phyloP scores from a whole-genome alignment of 2,329 filamentous ascomycete species.

The Diaporthe destruens region DNA sequence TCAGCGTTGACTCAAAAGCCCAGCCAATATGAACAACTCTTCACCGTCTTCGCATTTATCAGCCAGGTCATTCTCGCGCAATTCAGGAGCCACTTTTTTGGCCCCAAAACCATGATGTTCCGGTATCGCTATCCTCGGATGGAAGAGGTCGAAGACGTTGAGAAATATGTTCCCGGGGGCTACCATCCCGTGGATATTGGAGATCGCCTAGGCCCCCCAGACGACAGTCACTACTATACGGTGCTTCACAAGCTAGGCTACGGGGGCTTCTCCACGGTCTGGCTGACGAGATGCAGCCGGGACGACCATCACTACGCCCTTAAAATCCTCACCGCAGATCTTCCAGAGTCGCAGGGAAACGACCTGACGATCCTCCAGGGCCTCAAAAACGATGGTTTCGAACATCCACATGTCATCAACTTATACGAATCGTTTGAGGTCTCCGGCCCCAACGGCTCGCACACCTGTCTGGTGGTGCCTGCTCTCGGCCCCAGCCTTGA shows the following conservation, averaged over 20 bases:
- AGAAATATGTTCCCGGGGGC: neutral
- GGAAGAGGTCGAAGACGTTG: slow-evolving; percentile 16
- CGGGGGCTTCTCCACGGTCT: slow-evolving; percentile 18
- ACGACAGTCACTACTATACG: neutral
- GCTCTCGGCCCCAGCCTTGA: slow-evolving; percentile 6
- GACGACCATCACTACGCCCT: slow-evolving; percentile 7
- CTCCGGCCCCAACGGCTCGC: slow-evolving; percentile 7
- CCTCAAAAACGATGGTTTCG: neutral
- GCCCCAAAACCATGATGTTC: neutral
- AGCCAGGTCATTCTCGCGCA: too few relatives aligned
- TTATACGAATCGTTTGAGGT: slow-evolving; percentile 2
- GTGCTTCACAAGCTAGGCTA: slow-evolving; percentile 15
- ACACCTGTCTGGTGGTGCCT: neutral
- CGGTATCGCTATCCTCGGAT: slow-evolving; percentile 1
- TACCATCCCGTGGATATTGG: slow-evolving; percentile 30
- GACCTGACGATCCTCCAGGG: neutral
- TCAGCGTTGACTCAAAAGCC: too few relatives aligned
- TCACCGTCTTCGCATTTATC: too few relatives aligned
- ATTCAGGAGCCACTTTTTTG: neutral
- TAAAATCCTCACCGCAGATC: neutral
- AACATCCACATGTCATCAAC: neutral
- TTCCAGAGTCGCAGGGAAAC: neutral
- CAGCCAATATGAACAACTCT: too few relatives aligned
- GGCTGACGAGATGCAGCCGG: slow-evolving; percentile 1
- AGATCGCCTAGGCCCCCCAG: neutral